Evolutionary conservation across 169 alveolate genomes (phyloP), one percentile per base, ranked within the genome.

Genomic region (Cryptosporidium sp.): DNA sequence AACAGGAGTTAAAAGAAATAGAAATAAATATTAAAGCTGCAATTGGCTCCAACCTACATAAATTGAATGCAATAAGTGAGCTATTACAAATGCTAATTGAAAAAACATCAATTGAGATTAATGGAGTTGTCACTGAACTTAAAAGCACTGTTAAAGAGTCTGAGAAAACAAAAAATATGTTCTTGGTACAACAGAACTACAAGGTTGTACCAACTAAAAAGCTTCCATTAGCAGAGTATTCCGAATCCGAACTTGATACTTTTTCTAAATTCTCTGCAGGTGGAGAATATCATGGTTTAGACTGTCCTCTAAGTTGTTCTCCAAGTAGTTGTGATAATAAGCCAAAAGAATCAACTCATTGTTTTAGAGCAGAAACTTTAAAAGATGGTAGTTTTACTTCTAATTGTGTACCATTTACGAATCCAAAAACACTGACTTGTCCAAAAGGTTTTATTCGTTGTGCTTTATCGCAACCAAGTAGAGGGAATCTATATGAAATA

Each of bases 21-120:
- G 89, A 80, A 41, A 80, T 80, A 23, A 80, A 80, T 45, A 80
- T 80, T 39, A 80, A 80, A 31, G 89, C 89, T 33, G 89, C 89
- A 62, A 59, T 80, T 33, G 89, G 69, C 29, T 80, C 89, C 23
- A 80, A 80, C 39, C 45, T 80, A 31, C 89, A 80, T 59, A 80
- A 80, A 37, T 31, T 80, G 41, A 80, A 80, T 62, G 89, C 89
- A 41, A 80, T 80, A 14, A 59, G 75, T 0, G 89, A 80, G 26
- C 51, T 80, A 35, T 33, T 80, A 26, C 89, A 80, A 80, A 18
- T 65, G 70, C 33, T 80, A 45, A 65, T 80, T 80, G 89, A 80
- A 31, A 62, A 62, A 23, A 80, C 89, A 61, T 59, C 89, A 33
- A 23, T 29, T 9, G 75, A 80, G 23, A 62, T 80, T 37, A 50